Percentiles rank a stretch among this genome's conserved stretches.
phyloP scores from a whole-genome alignment of 805 yeast species.

The Candida sphagnicola region DNA sequence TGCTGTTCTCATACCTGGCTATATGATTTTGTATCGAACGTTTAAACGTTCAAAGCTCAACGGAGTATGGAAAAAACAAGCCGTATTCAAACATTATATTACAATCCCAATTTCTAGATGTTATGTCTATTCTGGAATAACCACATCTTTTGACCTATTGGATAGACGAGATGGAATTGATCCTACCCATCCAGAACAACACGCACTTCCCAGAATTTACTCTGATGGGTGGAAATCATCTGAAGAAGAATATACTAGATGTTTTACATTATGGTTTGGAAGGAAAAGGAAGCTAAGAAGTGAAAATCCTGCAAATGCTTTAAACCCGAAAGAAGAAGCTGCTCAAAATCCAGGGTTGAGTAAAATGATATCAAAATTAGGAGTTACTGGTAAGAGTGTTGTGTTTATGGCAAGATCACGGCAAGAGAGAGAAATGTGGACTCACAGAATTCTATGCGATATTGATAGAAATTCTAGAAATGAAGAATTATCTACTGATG shows the following conservation, averaged over 20 bases:
- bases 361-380: constrained; percentile 49
- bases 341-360: constrained; percentile 41
- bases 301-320: constrained; percentile 8
- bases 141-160: constrained; percentile 55
- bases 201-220: constrained; percentile 66
- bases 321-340: constrained; percentile 10
- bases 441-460: constrained; percentile 40
- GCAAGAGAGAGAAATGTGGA: constrained; percentile 85
- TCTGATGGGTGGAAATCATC: constrained; percentile 80
- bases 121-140: constrained; percentile 70
- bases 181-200: constrained; percentile 48
- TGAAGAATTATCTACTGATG: not conserved
- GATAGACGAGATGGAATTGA: constrained; percentile 44
- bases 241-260: constrained; percentile 70
- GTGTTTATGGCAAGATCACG: constrained; percentile 80
- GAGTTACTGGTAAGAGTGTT: constrained; percentile 63
- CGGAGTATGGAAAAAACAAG: constrained; percentile 40
- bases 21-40: constrained; percentile 53
- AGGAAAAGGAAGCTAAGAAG: constrained; percentile 46
- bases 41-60: constrained; percentile 45
- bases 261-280: constrained; percentile 86
- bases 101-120: constrained; percentile 64
- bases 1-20: constrained; percentile 70
- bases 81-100: constrained; percentile 48
- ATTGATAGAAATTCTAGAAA: constrained; percentile 36